phyloP scores from a whole-genome alignment of 331 rosid genomes.

The Malus hybrid region DNA sequence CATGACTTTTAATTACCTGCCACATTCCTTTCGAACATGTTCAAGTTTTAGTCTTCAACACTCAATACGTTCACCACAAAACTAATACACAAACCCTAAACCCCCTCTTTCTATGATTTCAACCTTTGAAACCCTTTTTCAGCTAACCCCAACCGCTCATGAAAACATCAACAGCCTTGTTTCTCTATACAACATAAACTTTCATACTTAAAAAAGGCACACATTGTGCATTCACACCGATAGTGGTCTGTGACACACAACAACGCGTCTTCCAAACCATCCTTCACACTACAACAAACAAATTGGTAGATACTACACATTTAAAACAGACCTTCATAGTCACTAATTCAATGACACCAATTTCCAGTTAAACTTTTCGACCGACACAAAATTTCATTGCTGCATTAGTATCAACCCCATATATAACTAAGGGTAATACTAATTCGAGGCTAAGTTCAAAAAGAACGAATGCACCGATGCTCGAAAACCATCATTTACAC shows the following conservation, averaged over 20 bases:
- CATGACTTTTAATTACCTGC: background rate
- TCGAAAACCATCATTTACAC: background rate
- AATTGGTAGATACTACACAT: background rate
- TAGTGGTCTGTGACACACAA: background rate
- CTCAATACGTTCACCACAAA: too few species aligned
- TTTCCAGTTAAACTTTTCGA: background rate
- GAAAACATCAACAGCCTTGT: background rate
- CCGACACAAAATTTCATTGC: background rate
- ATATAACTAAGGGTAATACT: too few species aligned
- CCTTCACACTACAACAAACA: background rate
- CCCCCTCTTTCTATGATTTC: background rate
- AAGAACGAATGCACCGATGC: too few species aligned
- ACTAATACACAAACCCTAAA: too few species aligned
- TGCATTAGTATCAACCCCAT: too few species aligned
- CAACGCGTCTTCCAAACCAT: background rate
- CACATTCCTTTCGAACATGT: background rate
- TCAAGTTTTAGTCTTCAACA: too few species aligned
- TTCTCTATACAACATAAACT: background rate
- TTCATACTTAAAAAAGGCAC: background rate
- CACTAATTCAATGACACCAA: background rate
- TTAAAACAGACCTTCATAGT: too few species aligned
- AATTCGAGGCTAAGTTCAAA: too few species aligned
- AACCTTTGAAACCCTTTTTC: background rate
- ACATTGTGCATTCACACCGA: background rate
- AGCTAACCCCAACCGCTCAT: background rate